phyloP scores from a whole-genome alignment of 352 stramenopile species.

The Phytophthora sp. region DNA sequence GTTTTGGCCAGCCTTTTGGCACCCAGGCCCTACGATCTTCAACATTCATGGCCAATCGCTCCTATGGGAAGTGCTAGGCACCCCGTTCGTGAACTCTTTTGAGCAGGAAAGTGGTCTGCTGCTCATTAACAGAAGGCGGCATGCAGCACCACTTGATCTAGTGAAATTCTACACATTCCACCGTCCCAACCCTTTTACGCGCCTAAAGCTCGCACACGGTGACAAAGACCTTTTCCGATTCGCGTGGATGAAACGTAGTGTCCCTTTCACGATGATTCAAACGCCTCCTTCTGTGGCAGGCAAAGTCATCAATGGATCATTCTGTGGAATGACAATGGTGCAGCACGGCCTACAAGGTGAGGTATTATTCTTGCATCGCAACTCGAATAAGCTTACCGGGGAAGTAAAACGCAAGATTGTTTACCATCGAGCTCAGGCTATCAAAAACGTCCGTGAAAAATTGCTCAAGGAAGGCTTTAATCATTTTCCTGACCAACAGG shows the following conservation, averaged over 20 bases:
- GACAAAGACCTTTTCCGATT: conserved; percentile 67
- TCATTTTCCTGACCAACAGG: conserved; percentile 2
- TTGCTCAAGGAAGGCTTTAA: conserved; percentile 8
- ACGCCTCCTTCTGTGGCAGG: conserved; percentile 42
- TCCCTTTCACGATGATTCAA: conserved; percentile 58
- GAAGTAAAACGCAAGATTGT: conserved; percentile 24
- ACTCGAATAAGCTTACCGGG: conserved; percentile 44
- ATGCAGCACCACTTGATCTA: conserved; percentile 30
- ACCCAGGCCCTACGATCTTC: conserved; percentile 46
- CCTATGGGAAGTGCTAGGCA: conserved; percentile 54
- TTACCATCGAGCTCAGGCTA: conserved; percentile 11
- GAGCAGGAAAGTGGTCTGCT: conserved; percentile 71
- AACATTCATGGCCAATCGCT: conserved; percentile 58
- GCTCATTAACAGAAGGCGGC: conserved; percentile 46
- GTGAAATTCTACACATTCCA: conserved; percentile 54
- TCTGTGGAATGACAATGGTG: conserved; percentile 61
- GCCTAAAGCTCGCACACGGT: conserved; percentile 47
- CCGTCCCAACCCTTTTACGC: conserved; percentile 40
- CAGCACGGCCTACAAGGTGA: conserved; percentile 35
- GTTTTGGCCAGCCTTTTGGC: conserved; percentile 29
- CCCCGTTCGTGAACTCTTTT: conserved; percentile 57
- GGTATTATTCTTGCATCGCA: conserved; percentile 58
- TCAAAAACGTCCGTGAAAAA: conserved; percentile 12
- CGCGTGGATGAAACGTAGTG: conserved; percentile 52
- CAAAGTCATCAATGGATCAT: conserved; percentile 31